These are phyloP conservation scores for Lachnellula suecica DNA, from an alignment of 2,329 filamentous ascomycete genomes.

Conservation along the genomic window DNA sequence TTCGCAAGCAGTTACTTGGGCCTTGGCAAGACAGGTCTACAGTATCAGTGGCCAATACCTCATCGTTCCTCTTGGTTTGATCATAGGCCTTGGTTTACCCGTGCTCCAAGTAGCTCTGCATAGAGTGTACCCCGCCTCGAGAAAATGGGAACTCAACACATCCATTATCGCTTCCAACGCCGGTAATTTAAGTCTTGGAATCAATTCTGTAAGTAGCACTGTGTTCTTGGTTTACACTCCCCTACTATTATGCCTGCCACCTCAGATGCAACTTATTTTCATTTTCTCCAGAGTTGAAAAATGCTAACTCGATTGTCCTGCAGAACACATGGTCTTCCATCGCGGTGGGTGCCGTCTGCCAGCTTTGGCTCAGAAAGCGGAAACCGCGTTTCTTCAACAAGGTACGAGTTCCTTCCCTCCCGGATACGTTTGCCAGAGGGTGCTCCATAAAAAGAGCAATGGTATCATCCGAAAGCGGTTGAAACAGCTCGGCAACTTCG, in stretches of 20 bases:
- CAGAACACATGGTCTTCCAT: slow-evolving; percentile 35
- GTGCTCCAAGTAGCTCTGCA: slow-evolving; percentile 24
- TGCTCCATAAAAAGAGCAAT: no score
- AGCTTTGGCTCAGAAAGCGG: slow-evolving; percentile 41
- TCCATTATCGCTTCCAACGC: slow-evolving; percentile 43
- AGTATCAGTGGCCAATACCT: slow-evolving; percentile 37
- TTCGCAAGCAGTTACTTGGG: slow-evolving; percentile 37
- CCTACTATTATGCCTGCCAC: no score
- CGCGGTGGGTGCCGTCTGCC: slow-evolving; percentile 34
- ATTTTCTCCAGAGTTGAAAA: no score
- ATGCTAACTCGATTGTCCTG: no score
- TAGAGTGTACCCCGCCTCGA: slow-evolving; percentile 29
- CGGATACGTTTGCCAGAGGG: no score
- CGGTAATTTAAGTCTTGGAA: slow-evolving; percentile 40
- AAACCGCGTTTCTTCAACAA: no score
- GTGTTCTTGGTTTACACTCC: no score
- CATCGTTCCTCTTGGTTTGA: slow-evolving; percentile 41
- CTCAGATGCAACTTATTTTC: no score
- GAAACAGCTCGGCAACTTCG: no score
- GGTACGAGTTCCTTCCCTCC: no score
- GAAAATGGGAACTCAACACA: slow-evolving; percentile 38
- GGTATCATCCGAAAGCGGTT: no score
- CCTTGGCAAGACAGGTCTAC: slow-evolving; percentile 44
- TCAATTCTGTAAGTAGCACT: no score
- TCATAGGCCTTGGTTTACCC: slow-evolving; percentile 42